These are phyloP conservation scores for Candida coquimbonensis DNA, from an alignment of 805 yeast species.

Conservation along the genomic window DNA sequence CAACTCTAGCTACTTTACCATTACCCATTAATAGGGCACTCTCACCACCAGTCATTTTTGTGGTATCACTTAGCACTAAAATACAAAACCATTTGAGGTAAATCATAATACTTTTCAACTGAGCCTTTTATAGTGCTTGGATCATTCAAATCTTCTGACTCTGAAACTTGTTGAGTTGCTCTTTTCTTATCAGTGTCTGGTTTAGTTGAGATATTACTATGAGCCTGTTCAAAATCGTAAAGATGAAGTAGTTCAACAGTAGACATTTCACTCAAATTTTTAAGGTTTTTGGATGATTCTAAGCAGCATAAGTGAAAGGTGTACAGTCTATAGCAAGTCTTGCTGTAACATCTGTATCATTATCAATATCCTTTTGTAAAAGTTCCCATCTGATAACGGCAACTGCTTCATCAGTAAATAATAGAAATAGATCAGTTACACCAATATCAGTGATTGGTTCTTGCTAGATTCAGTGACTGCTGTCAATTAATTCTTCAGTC, in stretches of 20 bases:
- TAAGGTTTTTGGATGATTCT: slow-evolving; percentile 52
- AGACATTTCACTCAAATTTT: slow-evolving; percentile 50
- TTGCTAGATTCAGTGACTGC: slow-evolving; percentile 31
- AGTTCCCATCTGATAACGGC: slow-evolving; percentile 52
- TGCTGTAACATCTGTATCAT: slow-evolving; percentile 34
- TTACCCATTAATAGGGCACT: not conserved
- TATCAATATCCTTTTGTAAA: slow-evolving; percentile 35
- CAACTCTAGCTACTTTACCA: slow-evolving; percentile 19
- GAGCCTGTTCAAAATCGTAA: slow-evolving; percentile 48
- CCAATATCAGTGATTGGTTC: slow-evolving; percentile 49
- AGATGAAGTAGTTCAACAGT: slow-evolving; percentile 22
- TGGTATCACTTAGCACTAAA: slow-evolving; percentile 54
- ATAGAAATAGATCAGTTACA: slow-evolving; percentile 52
- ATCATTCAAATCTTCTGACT: slow-evolving; percentile 6
- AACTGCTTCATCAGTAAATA: slow-evolving; percentile 54
- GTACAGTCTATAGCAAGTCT: slow-evolving; percentile 29
- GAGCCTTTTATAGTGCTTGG: slow-evolving; percentile 38
- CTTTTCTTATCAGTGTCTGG: slow-evolving; percentile 1
- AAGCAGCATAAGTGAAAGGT: slow-evolving; percentile 49
- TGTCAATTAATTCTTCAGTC: not conserved
- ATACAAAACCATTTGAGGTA: slow-evolving; percentile 63
- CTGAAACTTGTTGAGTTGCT: not conserved
- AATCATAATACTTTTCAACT: slow-evolving; percentile 57
- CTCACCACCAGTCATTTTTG: slow-evolving; percentile 10
- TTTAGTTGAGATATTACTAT: slow-evolving; percentile 43